phyloP scores from a whole-genome alignment of 257 asterid genomes.

The Lithospermum erythrorhizon region DNA sequence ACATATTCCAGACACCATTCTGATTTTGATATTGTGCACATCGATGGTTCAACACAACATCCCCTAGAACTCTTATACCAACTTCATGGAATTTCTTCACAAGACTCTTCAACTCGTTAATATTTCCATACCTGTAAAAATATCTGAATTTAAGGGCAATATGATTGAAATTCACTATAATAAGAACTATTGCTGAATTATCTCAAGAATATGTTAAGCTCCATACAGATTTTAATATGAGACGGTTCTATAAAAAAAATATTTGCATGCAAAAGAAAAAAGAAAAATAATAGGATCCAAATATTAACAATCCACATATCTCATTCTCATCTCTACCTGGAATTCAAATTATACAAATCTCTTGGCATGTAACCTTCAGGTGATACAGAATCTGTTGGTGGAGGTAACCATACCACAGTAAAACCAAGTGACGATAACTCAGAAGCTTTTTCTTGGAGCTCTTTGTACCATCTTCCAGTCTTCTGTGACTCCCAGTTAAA shows the following conservation, averaged over 20 bases:
- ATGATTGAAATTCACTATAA: not conserved
- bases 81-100: conserved; percentile 65
- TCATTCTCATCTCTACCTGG: conserved; percentile 44
- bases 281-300: not conserved
- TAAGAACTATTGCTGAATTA: too few relatives aligned
- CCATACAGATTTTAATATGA: too few relatives aligned
- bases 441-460: conserved; percentile 59
- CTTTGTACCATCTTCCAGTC: conserved; percentile 82
- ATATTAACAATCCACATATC: too few relatives aligned
- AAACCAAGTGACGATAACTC: conserved; percentile 76
- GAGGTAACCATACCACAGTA: conserved; percentile 91
- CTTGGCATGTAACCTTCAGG: conserved; percentile 97
- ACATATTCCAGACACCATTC: conserved; percentile 91
- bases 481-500: conserved; percentile 97
- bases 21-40: conserved; percentile 67
- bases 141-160: not conserved
- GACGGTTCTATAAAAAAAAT: too few relatives aligned
- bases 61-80: conserved; percentile 78
- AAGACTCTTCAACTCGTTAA: conserved; percentile 60
- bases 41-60: conserved; percentile 88
- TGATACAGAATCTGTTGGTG: conserved; percentile 95
- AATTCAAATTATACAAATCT: conserved; percentile 83
- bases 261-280: not conserved
- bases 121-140: conserved; percentile 61
- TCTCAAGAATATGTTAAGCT: too few relatives aligned